Evolutionary conservation across 2,329 filamentous ascomycete genomes (phyloP).

Genomic region (Fusarium bulbicola): DNA sequence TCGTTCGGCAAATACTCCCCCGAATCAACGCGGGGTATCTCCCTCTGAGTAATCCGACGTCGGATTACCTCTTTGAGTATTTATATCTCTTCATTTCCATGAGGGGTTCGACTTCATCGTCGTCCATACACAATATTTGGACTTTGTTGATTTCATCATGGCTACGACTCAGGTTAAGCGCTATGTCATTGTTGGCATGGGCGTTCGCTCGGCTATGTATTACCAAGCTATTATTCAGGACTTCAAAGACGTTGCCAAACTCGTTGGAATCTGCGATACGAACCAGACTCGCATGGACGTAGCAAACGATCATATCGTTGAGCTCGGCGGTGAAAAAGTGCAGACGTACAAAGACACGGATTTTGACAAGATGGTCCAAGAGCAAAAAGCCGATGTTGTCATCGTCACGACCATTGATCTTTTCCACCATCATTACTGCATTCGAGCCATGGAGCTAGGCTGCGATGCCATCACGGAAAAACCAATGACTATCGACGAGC

Average conservation of each 20-base stretch:
- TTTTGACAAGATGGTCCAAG: slow-evolving; percentile 66
- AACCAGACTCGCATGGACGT: slow-evolving; percentile 68
- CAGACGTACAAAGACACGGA: slow-evolving; percentile 63
- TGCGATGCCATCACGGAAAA: slow-evolving; percentile 70
- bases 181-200: slow-evolving; percentile 67
- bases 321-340: slow-evolving; percentile 57
- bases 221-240: slow-evolving; percentile 65
- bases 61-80: not conserved
- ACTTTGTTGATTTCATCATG: slow-evolving; percentile 1
- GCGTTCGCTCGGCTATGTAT: slow-evolving; percentile 67
- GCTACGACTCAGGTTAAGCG: slow-evolving; percentile 45
- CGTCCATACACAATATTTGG: not conserved
- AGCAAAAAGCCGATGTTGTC: slow-evolving; percentile 66
- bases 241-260: slow-evolving; percentile 56
- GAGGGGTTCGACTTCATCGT: not conserved
- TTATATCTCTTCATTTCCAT: not conserved
- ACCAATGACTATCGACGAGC: slow-evolving; percentile 70
- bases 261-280: slow-evolving; percentile 68
- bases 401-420: slow-evolving; percentile 72
- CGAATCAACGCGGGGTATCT: slow-evolving; percentile 21
- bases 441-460: slow-evolving; percentile 66
- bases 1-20: slow-evolving; percentile 16
- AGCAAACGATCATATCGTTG: slow-evolving; percentile 59
- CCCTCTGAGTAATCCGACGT: slow-evolving; percentile 9
- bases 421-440: slow-evolving; percentile 68